Evolutionary conservation across 176 grass and related monocot genomes (phyloP).

Genomic region (Musa beccarii): DNA sequence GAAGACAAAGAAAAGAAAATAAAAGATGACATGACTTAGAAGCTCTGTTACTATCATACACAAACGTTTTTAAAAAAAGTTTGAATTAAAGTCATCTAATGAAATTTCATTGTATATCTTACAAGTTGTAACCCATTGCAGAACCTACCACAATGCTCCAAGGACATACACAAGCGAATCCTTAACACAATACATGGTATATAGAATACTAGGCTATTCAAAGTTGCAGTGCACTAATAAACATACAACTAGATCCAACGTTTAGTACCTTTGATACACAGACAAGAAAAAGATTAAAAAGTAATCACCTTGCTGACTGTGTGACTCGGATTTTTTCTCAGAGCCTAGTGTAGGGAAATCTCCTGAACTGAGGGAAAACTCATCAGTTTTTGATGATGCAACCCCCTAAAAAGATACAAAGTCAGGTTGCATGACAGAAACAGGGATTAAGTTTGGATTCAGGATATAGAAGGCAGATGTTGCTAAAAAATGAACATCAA

Average conservation of each 20-base stretch:
- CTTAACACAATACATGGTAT: neutral
- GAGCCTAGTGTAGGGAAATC: conserved; percentile 95
- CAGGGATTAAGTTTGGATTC: neutral
- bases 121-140: no score
- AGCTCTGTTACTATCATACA: no score
- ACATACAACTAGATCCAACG: no score
- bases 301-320: conserved; percentile 56
- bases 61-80: no score
- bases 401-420: conserved; percentile 39
- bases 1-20: no score
- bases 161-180: neutral
- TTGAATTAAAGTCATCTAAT: no score
- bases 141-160: no score
- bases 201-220: neutral
- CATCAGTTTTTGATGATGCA: conserved; percentile 37
- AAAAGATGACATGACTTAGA: no score
- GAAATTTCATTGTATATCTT: no score
- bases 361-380: conserved; percentile 71
- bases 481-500: neutral
- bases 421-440: neutral
- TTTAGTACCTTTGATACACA: neutral
- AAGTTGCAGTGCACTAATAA: neutral
- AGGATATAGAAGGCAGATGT: conserved; percentile 9
- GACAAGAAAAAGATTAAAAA: neutral
- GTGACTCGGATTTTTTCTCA: conserved; percentile 52